These are phyloP conservation scores for Candida ipomoeae DNA, from an alignment of 805 yeast genomes.

Conservation along the genomic window DNA sequence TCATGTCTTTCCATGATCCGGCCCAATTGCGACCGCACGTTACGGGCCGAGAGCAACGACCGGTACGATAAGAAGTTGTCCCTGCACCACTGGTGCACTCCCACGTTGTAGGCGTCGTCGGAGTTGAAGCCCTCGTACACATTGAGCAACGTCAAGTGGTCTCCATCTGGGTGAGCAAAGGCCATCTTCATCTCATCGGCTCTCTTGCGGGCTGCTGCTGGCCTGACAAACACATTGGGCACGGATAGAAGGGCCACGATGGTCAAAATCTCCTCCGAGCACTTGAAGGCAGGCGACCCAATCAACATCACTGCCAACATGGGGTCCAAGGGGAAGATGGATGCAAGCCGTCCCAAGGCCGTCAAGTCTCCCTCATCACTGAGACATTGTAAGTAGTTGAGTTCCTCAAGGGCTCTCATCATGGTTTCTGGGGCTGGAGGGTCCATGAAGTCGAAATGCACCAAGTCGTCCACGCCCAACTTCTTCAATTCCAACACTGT, in stretches of 20 bases:
- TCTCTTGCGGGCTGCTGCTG: constrained; percentile 76
- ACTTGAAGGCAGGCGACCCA: constrained; percentile 77
- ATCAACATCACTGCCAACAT: constrained; percentile 90
- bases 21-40: constrained; percentile 76
- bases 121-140: constrained; percentile 80
- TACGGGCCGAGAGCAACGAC: constrained; percentile 80
- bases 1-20: constrained; percentile 81
- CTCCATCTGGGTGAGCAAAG: constrained; percentile 94
- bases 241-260: constrained; percentile 89
- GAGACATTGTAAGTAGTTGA: constrained; percentile 83
- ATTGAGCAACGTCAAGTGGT: constrained; percentile 84
- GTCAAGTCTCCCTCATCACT: constrained; percentile 92
- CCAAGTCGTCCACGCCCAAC: constrained; percentile 91
- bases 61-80: constrained; percentile 82
- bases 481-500: constrained; percentile 92
- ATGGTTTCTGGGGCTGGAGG: constrained; percentile 99
- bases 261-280: constrained; percentile 84
- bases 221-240: constrained; percentile 92
- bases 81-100: constrained; percentile 82
- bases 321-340: constrained; percentile 94
- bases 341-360: constrained; percentile 82
- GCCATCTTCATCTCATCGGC: constrained; percentile 87
- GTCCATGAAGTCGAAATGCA: constrained; percentile 97
- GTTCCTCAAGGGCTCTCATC: constrained; percentile 98
- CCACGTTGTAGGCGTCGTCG: constrained; percentile 65